Conservation (phyloP, 2,329 filamentous ascomycete genomes). For the Aureobasidium sp. region DNA sequence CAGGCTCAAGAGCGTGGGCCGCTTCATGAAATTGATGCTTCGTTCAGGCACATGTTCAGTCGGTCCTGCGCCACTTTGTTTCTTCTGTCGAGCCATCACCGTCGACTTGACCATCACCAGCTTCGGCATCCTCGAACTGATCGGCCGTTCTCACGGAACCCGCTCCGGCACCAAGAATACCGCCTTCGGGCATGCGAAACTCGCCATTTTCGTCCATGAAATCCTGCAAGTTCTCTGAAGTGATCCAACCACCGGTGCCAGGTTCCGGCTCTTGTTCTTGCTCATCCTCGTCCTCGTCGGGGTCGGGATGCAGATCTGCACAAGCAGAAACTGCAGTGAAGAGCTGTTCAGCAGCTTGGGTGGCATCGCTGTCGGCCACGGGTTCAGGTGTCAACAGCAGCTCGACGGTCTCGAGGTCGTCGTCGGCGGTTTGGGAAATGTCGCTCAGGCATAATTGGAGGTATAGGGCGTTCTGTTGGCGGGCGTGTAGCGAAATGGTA, state of each 20-base stretch:
- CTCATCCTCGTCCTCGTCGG: constrained; percentile 48
- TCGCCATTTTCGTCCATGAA: constrained; percentile 78
- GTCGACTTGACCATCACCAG: constrained; percentile 25
- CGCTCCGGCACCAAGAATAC: constrained; percentile 26
- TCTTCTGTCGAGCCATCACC: constrained; percentile 28
- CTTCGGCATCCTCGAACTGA: constrained; percentile 40
- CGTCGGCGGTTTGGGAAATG: constrained; percentile 52
- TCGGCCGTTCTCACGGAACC: constrained; percentile 33
- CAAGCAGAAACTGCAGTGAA: constrained; percentile 67
- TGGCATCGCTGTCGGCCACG: constrained; percentile 17
- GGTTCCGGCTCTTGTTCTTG: constrained; percentile 54
- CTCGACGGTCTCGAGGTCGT: constrained; percentile 58
- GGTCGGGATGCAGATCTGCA: constrained; percentile 70
- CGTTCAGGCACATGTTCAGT: too few species aligned
- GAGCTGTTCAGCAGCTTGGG: constrained; percentile 41
- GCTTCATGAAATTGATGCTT: too few species aligned
- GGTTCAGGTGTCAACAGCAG: constrained; percentile 54
- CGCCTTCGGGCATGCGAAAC: constrained; percentile 64
- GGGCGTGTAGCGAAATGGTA: constrained; percentile 66
- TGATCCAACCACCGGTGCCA: constrained; percentile 77
- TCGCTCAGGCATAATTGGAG: constrained; percentile 61
- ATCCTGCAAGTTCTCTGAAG: constrained; percentile 80
- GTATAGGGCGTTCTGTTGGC: constrained; percentile 57
- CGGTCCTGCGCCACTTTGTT: constrained; percentile 49
- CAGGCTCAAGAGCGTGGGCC: too few species aligned